Base-by-base conservation (phyloP, 768 basidiomycete genomes). In the Lactifluus echinatus region DNA sequence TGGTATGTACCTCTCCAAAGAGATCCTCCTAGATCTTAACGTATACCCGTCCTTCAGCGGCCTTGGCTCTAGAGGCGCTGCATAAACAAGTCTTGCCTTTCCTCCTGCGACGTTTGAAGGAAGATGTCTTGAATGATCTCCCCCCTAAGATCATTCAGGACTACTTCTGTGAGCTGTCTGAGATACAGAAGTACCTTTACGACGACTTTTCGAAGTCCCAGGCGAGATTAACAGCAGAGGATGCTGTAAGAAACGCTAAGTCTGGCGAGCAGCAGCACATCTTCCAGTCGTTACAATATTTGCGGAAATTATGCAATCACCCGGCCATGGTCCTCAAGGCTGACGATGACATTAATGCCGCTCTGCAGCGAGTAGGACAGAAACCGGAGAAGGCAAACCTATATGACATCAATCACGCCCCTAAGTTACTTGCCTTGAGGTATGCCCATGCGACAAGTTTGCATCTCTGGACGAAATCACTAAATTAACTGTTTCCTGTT, bases 41-140 rank as follows among this genome's bases (percentile, higher is more conserved):
- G 7, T n/a, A 24, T 21, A 17, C n/a, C 14, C 14, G 17, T 21
- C 56, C 46, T 26, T 56, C 43, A 97, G 96, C 95, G 62, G 88
- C 93, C 8, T 73, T 94, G 63, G 96, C 96, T 0, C 77, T 99
- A 21, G 96, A 98, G 68, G 92, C 95, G 2, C 71, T 99, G 46
- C 96, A 98, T 70, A 99, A 99, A 71, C 96, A 99, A 77, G 95
- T 98, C 24, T 73, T 99, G n/a, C 96, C 96, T 2, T 99, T 99
- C 80, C 74, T 99, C 40, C 78, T 99, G 15, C 90, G 96, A 40
- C 86, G 96, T 23, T 74, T 99, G 68, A 99, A 99, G 69, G 96
- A 99, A 72, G 93, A 99, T 66, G 96, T 99, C 28, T 75, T 99
- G 55, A 74, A 91, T 60, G 96, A 99, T 68, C 76, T 99, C 2